A percentile compares a stretch with the other conserved stretches of the same genome.
These are phyloP conservation scores for Coelastrella sp. DNA, from an alignment of 139 green algal species.

Conservation along the genomic window DNA sequence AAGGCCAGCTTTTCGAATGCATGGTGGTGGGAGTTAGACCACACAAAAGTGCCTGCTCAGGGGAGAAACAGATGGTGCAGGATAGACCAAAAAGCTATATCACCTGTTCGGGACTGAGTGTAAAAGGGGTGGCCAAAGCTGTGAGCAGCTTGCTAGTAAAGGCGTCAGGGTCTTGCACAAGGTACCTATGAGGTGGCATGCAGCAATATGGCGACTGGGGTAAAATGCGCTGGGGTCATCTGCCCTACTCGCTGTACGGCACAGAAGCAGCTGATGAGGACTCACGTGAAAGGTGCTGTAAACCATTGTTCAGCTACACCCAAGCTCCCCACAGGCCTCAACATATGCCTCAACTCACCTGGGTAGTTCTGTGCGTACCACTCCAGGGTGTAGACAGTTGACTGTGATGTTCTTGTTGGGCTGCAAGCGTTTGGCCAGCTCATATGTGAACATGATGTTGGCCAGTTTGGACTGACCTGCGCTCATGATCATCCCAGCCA, in stretches of 20 bases:
- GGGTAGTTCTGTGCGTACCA: conserved; percentile 86
- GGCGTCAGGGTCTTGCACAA: conserved; percentile 15
- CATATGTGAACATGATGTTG: conserved; percentile 92
- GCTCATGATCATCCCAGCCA: too few relatives aligned
- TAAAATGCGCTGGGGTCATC: too few relatives aligned
- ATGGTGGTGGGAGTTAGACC: too few relatives aligned
- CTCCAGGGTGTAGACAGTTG: conserved; percentile 87
- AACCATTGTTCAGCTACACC: neutral
- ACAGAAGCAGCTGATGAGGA: too few relatives aligned
- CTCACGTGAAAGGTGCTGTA: too few relatives aligned
- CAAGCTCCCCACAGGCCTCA: neutral
- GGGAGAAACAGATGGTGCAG: too few relatives aligned
- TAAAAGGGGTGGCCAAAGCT: conserved; percentile 34
- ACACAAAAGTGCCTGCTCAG: too few relatives aligned
- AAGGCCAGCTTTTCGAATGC: too few relatives aligned
- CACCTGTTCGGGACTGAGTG: conserved; percentile 43
- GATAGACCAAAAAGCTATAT: too few relatives aligned
- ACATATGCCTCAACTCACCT: conserved; percentile 43
- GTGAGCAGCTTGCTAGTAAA: conserved; percentile 32
- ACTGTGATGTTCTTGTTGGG: conserved; percentile 53
- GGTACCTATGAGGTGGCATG: neutral
- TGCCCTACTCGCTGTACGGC: too few relatives aligned
- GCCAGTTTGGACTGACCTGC: conserved; percentile 92
- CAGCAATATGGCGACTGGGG: too few relatives aligned
- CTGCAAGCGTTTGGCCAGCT: conserved; percentile 75